Evolutionary conservation across 495 filamentous ascomycete species (phyloP), one percentile per base, ranked within the genome.

Genomic region (Daldinia bambusicola): DNA sequence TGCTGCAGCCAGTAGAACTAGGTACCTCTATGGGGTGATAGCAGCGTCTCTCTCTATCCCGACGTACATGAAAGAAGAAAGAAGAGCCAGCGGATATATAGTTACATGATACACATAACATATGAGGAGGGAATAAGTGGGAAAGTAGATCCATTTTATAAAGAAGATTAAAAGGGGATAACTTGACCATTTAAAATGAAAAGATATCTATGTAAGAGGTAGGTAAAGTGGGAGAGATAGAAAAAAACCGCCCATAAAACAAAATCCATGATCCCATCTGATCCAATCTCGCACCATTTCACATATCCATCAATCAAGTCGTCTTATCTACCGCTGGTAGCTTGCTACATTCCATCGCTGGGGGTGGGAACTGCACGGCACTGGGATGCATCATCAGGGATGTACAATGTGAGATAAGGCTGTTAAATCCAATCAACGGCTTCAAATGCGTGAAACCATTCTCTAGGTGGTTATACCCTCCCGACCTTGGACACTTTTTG

Each of bases 401-500:
- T 80, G 26, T 26, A 26, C 26, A 1, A 26, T 26, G 69, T 58
- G 66, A 76, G 79, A 82, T 82, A 82, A 82, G 80, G 76, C 78
- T 78, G 71, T 72, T 72, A 61, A 75, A 67, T 70, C 75, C 75
- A 72, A 69, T 68, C 74, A 69, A 70, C 70, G 69, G 43, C 22
- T n/a, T n/a, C 59, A 38, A 52, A 56, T 63, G 71, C 45, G 71
- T 74, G 71, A 74, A 72, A 72, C 69, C 51, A 75, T 6, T 66
- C 37, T 65, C 26, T 26, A 26, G n/a, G n/a, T n/a, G 61, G 66
- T 48, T 72, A 72, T 69, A 72, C 69, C 64, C 66, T 74, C 62
- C 71, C 59, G 61, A 52, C 55, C 63, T 61, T 61, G 53, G 9
- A 6, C 34, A 36, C 34, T 45, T 55, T 55, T 62, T 55, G 37